Evolutionary conservation across 176 grass and related monocot genomes (phyloP).

Genomic region (Saccharum spontaneum): DNA sequence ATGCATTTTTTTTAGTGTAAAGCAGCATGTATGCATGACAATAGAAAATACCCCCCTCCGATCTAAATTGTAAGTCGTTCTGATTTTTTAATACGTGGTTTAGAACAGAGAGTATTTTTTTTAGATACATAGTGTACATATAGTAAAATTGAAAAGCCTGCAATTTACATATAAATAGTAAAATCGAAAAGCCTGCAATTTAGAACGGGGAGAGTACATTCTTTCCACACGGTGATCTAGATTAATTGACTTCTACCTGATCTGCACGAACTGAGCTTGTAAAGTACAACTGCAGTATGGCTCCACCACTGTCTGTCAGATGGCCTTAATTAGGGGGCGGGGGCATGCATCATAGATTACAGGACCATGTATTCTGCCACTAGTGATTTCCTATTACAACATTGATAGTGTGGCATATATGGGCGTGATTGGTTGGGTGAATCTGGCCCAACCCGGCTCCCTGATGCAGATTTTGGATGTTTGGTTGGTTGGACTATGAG

Average conservation of each 20-base stretch:
- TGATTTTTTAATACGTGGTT: no score
- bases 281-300: neutral
- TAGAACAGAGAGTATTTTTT: no score
- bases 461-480: no score
- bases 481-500: no score
- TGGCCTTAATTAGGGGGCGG: constrained; percentile 2
- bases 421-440: no score
- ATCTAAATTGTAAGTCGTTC: no score
- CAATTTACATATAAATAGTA: no score
- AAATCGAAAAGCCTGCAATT: neutral
- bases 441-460: no score
- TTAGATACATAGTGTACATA: no score
- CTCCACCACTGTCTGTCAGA: constrained; percentile 9
- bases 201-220: no score
- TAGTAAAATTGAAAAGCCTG: no score
- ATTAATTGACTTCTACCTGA: constrained; percentile 20
- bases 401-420: constrained; percentile 33
- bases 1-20: no score
- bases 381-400: constrained; percentile 27
- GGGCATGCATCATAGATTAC: neutral
- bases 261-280: constrained; percentile 24
- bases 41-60: neutral
- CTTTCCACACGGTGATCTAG: neutral
- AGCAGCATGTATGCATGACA: neutral
- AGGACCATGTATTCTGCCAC: constrained; percentile 25